Evolutionary conservation across 176 grass and related monocot species (phyloP).

Genomic region (maize (Zea mays)): Zm-B73-REFERENCE-NAM-5.0 NC_050100.1:183095501-183096000

Average conservation of each 20-base stretch:
- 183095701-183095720: neutral
- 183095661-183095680: conserved; percentile 81
- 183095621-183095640: conserved; percentile 97
- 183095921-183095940: conserved; percentile 45
- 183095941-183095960: conserved; percentile 28
- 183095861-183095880: conserved; percentile 5
- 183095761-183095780: conserved; percentile 14
- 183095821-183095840: conserved; percentile 65
- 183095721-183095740: neutral
- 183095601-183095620: conserved; percentile 89
- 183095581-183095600: conserved; percentile 78
- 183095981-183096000: conserved; percentile 89
- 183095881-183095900: conserved; percentile 62
- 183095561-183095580: conserved; percentile 82
- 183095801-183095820: conserved; percentile 90
- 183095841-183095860: conserved; percentile 15
- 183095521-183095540: neutral
- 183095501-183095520: conserved; percentile 1
- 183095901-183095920: conserved; percentile 66
- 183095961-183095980: conserved; percentile 24
- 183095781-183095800: conserved; percentile 84
- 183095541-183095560: conserved; percentile 90
- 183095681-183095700: conserved; percentile 52
- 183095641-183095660: conserved; percentile 75
- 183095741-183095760: neutral